Base-by-base conservation (phyloP, 164 flowering plant genomes). In the Buxus sempervirens region DNA sequence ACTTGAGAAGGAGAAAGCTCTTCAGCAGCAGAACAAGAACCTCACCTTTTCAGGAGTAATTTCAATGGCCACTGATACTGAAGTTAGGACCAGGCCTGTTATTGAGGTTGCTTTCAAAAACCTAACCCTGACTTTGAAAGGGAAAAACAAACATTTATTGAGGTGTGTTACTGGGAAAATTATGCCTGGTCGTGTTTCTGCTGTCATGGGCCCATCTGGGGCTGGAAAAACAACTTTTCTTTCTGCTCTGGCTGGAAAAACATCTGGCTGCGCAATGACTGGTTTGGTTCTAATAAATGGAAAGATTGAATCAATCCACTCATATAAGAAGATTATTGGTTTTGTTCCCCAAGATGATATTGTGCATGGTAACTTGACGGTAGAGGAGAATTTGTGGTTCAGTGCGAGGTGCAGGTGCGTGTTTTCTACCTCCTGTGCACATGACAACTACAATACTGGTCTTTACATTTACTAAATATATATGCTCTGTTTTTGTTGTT, bases 171-270 rank as follows among this genome's bases (percentile, higher is more conserved):
- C 92, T 6, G 99, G 99, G 53, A 96, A 93, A 78, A 69, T 96
- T 70, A 64, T 71, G 73, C 97, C 99, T 55, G 99, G 98, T 14
- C 88, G 89, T 63, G 91, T 96, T 74, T 84, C 98, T 54, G 98
- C 99, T 68, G 98, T 96, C 59, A 96, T 96, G 99, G 99, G 99
- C 32, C 99, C 99, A 58, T 93, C 99, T 62, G 99, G 99, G 49
- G 99, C 99, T 70, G 99, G 99, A 58, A 96, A 96, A 76, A 96
- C 99, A 23, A 96, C 99, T 15, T 93, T 96, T 78, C 94, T 96
- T 71, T 86, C 90, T 74, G 99, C 99, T 66, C 76, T 96, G 68
- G 85, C 88, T 10, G 99, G 99, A 54, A 90, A 91, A 74, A 77
- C 76, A 62, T 82, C 86, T 13, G 96, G 96, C 20, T 93, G 98